Evolutionary conservation across 495 filamentous ascomycete species (phyloP).

Genomic region (Penicillium paxilli): DNA sequence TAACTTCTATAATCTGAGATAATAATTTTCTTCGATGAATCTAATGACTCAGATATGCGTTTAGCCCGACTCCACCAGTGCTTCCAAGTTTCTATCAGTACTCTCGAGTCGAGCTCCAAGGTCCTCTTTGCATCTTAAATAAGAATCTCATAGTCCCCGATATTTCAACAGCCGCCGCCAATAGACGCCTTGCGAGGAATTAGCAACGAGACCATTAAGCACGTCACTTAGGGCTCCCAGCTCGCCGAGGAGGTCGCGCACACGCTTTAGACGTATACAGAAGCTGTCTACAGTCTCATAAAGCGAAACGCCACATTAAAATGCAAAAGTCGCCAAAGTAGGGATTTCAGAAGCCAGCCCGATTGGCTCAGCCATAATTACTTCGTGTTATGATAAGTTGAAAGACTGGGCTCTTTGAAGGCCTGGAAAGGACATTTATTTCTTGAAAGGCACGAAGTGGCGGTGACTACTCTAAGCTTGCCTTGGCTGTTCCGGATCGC

Average conservation of each 20-base stretch:
- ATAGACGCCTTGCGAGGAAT: constrained; percentile 22
- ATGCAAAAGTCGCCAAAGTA: constrained; percentile 36
- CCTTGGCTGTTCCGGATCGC: too few species aligned
- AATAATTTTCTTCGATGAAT: too few species aligned
- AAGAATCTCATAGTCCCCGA: constrained; percentile 33
- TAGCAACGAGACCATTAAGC: constrained; percentile 28
- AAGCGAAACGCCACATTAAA: constrained; percentile 38
- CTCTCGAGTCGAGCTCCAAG: constrained; percentile 37
- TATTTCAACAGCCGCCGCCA: constrained; percentile 26
- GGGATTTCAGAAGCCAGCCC: constrained; percentile 29
- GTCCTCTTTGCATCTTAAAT: constrained; percentile 38
- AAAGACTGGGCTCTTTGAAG: too few species aligned
- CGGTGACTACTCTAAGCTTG: too few species aligned
- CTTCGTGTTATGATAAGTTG: too few species aligned
- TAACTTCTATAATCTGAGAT: too few species aligned
- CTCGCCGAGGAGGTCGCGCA: constrained; percentile 43
- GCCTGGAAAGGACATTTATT: too few species aligned
- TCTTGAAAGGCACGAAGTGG: too few species aligned
- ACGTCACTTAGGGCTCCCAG: constrained; percentile 39
- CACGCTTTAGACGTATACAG: constrained; percentile 32
- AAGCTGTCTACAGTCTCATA: constrained; percentile 42
- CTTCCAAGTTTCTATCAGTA: constrained; percentile 36
- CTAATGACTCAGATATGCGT: too few species aligned
- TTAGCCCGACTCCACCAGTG: constrained; percentile 13
- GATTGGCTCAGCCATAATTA: constrained; percentile 32